Percentiles rank a stretch among this genome's conserved stretches.
Conservation (phyloP, 139 green algal genomes). For the Closterium sp. region DNA sequence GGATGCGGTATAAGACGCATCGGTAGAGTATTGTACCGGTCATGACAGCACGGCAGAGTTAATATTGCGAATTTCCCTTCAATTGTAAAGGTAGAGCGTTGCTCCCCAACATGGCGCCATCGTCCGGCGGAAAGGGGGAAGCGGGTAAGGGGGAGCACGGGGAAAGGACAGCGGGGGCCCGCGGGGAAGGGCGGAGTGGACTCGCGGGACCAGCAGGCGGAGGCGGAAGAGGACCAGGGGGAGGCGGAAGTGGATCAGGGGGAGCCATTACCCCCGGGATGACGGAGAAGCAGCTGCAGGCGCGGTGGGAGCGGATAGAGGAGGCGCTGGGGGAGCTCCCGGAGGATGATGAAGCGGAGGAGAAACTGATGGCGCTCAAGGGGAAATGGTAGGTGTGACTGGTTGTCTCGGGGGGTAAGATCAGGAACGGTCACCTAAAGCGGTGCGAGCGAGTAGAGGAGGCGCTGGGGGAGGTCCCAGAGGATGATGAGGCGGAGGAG, state of each 20-base stretch:
- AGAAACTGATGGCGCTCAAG: neutral
- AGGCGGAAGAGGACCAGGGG: neutral
- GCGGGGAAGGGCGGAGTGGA: too few relatives aligned
- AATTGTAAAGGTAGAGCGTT: neutral
- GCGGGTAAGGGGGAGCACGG: neutral
- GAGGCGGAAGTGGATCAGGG: neutral
- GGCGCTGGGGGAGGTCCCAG: too few relatives aligned
- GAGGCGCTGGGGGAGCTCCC: neutral
- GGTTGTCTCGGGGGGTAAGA: too few relatives aligned
- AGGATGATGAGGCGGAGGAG: too few relatives aligned
- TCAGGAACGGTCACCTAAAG: too few relatives aligned
- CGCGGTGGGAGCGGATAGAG: neutral
- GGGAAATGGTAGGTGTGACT: too few relatives aligned
- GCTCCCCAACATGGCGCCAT: neutral
- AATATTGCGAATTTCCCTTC: too few relatives aligned
- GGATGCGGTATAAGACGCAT: neutral
- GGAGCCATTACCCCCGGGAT: neutral
- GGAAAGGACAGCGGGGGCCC: too few relatives aligned
- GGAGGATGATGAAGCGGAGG: neutral
- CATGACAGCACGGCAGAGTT: neutral
- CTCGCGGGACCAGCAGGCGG: too few relatives aligned
- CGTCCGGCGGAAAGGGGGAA: neutral
- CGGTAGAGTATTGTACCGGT: neutral
- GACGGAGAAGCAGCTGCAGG: neutral
- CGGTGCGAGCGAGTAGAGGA: too few relatives aligned